Conservation (phyloP, 2,329 filamentous ascomycete species). For the Aspergillus calidoustus region DNA sequence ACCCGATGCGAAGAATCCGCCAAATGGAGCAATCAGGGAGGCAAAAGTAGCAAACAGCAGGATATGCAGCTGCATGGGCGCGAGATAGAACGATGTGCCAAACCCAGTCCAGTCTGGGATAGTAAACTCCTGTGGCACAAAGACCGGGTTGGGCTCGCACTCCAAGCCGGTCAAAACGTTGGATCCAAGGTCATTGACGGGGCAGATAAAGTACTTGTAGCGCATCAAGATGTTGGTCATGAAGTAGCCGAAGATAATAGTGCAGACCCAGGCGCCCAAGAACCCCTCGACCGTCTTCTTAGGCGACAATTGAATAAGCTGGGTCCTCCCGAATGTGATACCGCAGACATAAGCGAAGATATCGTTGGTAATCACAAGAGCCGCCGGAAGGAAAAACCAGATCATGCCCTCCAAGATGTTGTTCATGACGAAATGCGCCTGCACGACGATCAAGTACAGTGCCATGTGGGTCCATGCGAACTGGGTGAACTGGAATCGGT, state of each 20-base stretch:
- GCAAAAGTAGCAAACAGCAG: constrained; percentile 90
- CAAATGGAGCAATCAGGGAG: constrained; percentile 94
- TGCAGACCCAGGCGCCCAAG: constrained; percentile 93
- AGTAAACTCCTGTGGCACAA: constrained; percentile 75
- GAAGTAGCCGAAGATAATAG: constrained; percentile 79
- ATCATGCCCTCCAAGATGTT: constrained; percentile 99
- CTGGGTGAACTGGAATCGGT: constrained; percentile 98
- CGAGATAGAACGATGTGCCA: constrained; percentile 73
- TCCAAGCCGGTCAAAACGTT: constrained; percentile 90
- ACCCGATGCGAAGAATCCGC: constrained; percentile 96
- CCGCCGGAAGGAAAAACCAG: constrained; percentile 97
- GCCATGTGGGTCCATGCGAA: constrained; percentile 99
- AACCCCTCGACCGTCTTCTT: constrained; percentile 99
- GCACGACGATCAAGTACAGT: constrained; percentile 93
- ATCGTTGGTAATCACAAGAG: constrained; percentile 96
- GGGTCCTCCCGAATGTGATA: constrained; percentile 93
- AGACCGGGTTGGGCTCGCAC: constrained; percentile 90
- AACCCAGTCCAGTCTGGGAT: constrained; percentile 74
- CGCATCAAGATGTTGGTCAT: constrained; percentile 84
- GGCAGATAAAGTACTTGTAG: constrained; percentile 98
- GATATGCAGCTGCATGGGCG: constrained; percentile 93
- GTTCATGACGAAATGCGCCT: constrained; percentile 99
- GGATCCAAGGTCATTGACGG: constrained; percentile 92
- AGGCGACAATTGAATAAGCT: constrained; percentile 95
- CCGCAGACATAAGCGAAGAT: constrained; percentile 98